phyloP scores from a whole-genome alignment of 176 grass and related monocot genomes.

The Musa acuminata region DNA sequence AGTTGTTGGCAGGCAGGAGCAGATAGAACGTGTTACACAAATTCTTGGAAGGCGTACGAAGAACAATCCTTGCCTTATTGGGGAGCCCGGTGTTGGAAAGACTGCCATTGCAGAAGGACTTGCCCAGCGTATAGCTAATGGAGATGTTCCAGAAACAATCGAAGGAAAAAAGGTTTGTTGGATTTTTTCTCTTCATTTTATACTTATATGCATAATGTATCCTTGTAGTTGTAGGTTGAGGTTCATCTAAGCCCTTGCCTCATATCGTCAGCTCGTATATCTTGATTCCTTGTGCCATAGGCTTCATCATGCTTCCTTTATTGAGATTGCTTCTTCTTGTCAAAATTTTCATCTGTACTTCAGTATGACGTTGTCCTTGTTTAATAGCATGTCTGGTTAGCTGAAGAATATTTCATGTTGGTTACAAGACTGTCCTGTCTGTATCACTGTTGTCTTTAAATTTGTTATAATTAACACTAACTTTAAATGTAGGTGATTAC shows the following conservation, averaged over 20 bases:
- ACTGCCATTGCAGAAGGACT: conserved; percentile 93
- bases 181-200: background rate
- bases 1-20: conserved; percentile 73
- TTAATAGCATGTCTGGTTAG: too few species aligned
- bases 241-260: too few species aligned
- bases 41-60: conserved; percentile 85
- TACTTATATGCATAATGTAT: background rate
- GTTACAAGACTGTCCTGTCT: too few species aligned
- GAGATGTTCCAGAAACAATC: conserved; percentile 93
- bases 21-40: conserved; percentile 92
- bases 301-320: too few species aligned
- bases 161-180: conserved; percentile 89
- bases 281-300: too few species aligned
- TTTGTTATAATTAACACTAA: background rate
- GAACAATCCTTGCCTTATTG: conserved; percentile 93
- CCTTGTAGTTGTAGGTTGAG: background rate
- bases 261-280: too few species aligned
- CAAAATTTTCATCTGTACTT: too few species aligned
- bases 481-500: conserved; percentile 63
- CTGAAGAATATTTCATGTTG: too few species aligned
- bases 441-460: background rate
- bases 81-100: conserved; percentile 96
- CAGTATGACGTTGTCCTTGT: too few species aligned
- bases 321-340: too few species aligned
- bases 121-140: conserved; percentile 77